Base-by-base conservation (phyloP, 768 basidiomycete genomes). In the Suillus variegatus region DNA sequence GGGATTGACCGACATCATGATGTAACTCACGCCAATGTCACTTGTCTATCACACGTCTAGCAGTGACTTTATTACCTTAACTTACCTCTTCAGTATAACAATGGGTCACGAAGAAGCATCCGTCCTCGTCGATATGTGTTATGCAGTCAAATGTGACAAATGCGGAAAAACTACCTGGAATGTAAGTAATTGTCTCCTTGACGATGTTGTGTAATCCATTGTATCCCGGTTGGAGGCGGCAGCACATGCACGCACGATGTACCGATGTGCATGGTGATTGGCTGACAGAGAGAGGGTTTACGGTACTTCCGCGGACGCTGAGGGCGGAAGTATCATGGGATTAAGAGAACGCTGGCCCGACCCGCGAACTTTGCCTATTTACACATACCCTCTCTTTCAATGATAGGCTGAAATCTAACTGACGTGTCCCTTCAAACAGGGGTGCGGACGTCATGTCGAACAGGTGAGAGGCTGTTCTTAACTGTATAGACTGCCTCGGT, bases 121-220 rank as follows among this genome's bases (percentile, higher is more conserved):
- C 69, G 69, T n/a, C 25, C 86, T 82, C 63, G 82, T 81, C 67
- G 79, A 90, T 72, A 70, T 75, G 65, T 92, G 91, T 79, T 83
- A 76, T 73, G 68, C 76, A 66, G 86, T 88, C 65, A 81, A 81
- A 65, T 92, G 91, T 77, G 76, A 75, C 61, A 79, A 75, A 65
- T 92, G 91, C 75, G 82, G 82, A 60, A 92, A 91, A 82, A 86
- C 78, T 32, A 91, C 88, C 22, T 92, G 91, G 91, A 80, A 73
- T 80, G 91, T 91, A 73, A 72, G 83, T 76, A 63, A 66, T 56
- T 72, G 69, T 71, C 71, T 58, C 68, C 69, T 73, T 78, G 71
- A 66, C 57, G 71, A 74, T 70, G 64, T 61, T 46, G 63, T 67
- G 67, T 66, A 57, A 64, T 47, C 9, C 56, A 56, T 60, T 68